Evolutionary conservation across 164 flowering plant species (phyloP).

Genomic region (Aristolochia contorta): DNA sequence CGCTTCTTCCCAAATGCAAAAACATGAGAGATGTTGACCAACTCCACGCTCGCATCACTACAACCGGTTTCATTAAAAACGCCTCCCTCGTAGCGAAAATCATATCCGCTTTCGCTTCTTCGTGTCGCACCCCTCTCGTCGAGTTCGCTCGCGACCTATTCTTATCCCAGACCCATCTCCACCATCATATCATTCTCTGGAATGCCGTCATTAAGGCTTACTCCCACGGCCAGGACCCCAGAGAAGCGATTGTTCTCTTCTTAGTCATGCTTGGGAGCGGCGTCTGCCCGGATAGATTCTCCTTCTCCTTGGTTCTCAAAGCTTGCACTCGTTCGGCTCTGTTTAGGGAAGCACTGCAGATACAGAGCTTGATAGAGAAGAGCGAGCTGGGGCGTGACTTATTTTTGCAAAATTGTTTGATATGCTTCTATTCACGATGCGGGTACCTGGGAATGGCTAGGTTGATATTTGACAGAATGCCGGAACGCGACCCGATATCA

Average conservation of each 20-base stretch:
- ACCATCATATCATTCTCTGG: conserved; percentile 42
- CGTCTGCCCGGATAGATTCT: conserved; percentile 32
- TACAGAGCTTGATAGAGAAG: conserved; percentile 50
- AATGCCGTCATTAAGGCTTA: conserved; percentile 46
- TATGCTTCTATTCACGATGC: conserved; percentile 30
- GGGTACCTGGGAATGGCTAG: conserved; percentile 34
- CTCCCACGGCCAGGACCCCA: conserved; percentile 44
- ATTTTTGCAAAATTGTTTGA: conserved; percentile 49
- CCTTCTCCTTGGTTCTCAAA: conserved; percentile 50
- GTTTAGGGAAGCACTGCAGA: conserved; percentile 41
- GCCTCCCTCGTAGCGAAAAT: conserved; percentile 33
- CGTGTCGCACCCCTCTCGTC: conserved; percentile 29
- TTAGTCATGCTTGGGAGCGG: not conserved
- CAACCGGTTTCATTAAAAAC: conserved; percentile 42
- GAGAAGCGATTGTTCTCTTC: conserved; percentile 30
- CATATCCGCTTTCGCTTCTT: conserved; percentile 34
- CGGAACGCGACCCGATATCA: conserved; percentile 38
- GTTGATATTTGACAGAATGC: conserved; percentile 47
- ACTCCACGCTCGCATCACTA: conserved; percentile 48
- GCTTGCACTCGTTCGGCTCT: conserved; percentile 42
- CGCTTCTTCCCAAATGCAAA: conserved; percentile 36
- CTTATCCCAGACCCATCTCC: conserved; percentile 15
- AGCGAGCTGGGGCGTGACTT: conserved; percentile 31
- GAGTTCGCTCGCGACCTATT: conserved; percentile 48
- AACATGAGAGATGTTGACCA: conserved; percentile 37